Evolutionary conservation across 2,329 filamentous ascomycete species (phyloP).

Genomic region (Cladosporium velox): DNA sequence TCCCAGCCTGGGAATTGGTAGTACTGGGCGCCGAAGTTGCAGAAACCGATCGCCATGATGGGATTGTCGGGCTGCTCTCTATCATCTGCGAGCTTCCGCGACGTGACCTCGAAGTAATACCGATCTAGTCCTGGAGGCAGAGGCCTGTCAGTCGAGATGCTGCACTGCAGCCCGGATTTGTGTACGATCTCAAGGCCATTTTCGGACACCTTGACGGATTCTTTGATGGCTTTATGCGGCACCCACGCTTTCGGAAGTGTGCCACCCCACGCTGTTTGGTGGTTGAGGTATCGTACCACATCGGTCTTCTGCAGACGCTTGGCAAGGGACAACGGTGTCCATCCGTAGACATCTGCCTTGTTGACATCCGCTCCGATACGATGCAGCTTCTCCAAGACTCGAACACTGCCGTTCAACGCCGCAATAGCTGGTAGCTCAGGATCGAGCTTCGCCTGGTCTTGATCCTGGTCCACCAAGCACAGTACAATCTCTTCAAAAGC

Average conservation of each 20-base stretch:
- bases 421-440: conserved; percentile 23
- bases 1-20: conserved; percentile 19
- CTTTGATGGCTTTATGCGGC: not conserved
- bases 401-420: conserved; percentile 24
- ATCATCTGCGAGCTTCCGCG: not conserved
- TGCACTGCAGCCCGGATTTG: not conserved
- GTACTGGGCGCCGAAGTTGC: conserved; percentile 13
- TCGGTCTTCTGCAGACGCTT: conserved; percentile 16
- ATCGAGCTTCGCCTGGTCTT: conserved; percentile 15
- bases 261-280: conserved; percentile 21
- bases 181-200: not conserved
- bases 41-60: conserved; percentile 20
- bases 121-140: conserved; percentile 20
- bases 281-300: conserved; percentile 21
- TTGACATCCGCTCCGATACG: conserved; percentile 21
- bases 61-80: conserved; percentile 3
- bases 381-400: conserved; percentile 24
- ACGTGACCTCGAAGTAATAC: conserved; percentile 25
- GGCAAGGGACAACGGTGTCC: conserved; percentile 24
- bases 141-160: conserved; percentile 23
- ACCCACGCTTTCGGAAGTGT: conserved; percentile 20
- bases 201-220: not conserved
- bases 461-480: conserved; percentile 20
- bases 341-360: conserved; percentile 24
- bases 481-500: conserved; percentile 23